A percentile compares a stretch with the other conserved stretches of the same genome.
phyloP scores from a whole-genome alignment of 257 asterid genomes.

The Ophiorrhiza pumila region DNA sequence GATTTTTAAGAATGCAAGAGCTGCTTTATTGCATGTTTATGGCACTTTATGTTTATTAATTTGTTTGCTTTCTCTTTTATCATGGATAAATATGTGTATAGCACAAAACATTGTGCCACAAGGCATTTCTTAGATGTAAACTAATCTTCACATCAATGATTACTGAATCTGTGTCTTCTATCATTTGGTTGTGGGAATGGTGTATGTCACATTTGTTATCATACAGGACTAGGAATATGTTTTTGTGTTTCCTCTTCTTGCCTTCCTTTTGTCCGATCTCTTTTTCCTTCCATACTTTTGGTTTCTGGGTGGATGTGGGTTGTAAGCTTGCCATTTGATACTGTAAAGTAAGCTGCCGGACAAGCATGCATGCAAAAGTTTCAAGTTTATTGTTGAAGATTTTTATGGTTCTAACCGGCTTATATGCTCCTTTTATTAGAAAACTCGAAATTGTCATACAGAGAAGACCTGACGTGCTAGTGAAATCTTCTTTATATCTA shows the following conservation, averaged over 20 bases:
- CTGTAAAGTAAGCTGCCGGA: background rate
- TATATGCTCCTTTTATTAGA: background rate
- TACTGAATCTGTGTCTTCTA: no score
- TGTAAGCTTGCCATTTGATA: background rate
- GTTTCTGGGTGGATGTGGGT: conserved; percentile 1
- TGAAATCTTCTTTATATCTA: background rate
- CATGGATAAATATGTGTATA: background rate
- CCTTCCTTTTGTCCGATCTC: background rate
- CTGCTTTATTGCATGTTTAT: background rate
- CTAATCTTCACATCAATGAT: background rate
- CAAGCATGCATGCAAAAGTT: background rate
- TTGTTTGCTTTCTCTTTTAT: background rate
- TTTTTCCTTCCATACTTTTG: background rate
- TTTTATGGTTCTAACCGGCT: background rate
- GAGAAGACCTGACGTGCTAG: background rate
- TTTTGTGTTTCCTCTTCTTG: background rate
- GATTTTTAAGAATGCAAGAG: background rate
- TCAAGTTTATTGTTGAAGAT: background rate
- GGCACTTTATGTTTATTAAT: no score
- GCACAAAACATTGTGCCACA: background rate
- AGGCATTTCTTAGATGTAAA: background rate
- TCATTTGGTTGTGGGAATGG: background rate
- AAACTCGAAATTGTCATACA: background rate
- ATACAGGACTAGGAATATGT: background rate
- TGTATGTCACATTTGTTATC: background rate